Conservation (phyloP, 495 filamentous ascomycete genomes). For the Aspergillus sparsus region DNA sequence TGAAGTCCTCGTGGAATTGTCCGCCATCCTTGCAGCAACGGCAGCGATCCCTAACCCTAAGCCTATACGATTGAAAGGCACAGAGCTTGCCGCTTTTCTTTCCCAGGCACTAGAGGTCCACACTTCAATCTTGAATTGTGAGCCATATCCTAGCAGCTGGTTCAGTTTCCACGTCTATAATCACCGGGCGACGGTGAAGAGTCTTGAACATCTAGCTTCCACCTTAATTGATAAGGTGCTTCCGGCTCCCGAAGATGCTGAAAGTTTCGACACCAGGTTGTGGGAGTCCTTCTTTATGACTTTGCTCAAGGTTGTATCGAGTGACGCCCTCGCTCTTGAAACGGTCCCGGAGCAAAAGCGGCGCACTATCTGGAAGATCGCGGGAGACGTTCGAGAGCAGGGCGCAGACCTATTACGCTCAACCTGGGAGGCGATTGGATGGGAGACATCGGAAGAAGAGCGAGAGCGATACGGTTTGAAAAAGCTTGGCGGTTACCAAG, state of each 20-base stretch:
- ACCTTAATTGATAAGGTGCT: conserved; percentile 77
- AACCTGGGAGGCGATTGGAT: conserved; percentile 96
- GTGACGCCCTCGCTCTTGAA: conserved; percentile 84
- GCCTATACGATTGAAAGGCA: conserved; percentile 62
- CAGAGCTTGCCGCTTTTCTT: conserved; percentile 74
- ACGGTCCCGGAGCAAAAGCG: conserved; percentile 97
- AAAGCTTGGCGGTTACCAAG: conserved; percentile 93
- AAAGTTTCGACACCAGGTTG: conserved; percentile 86
- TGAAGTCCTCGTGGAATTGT: conserved; percentile 85
- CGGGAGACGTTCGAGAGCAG: conserved; percentile 90
- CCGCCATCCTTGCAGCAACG: conserved; percentile 80
- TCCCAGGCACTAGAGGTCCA: conserved; percentile 73
- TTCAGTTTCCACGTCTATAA: conserved; percentile 93
- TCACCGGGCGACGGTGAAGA: conserved; percentile 85
- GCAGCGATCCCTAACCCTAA: conserved; percentile 62
- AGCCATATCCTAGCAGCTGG: conserved; percentile 88
- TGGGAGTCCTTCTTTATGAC: conserved; percentile 94
- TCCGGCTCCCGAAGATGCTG: conserved; percentile 87
- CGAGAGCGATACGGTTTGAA: conserved; percentile 69
- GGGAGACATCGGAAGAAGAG: conserved; percentile 85
- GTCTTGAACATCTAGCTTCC: conserved; percentile 78
- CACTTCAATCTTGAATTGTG: conserved; percentile 83
- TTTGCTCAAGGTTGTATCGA: conserved; percentile 84
- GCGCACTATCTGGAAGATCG: conserved; percentile 97
- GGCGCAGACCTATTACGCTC: conserved; percentile 80